phyloP scores from a whole-genome alignment of 768 basidiomycete species.

The Boletus rubescentipes region DNA sequence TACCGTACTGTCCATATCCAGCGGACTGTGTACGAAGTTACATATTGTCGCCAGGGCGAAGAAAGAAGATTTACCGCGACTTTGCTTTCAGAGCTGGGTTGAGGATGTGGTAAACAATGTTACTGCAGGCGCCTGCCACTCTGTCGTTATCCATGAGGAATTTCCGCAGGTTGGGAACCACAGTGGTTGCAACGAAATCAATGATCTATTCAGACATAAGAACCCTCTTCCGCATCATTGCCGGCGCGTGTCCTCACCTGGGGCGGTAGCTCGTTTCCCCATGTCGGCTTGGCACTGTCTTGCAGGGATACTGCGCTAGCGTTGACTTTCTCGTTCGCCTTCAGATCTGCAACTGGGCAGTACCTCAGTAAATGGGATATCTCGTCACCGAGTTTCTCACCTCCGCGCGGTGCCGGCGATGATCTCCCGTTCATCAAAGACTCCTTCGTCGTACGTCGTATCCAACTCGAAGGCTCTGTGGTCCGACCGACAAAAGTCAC shows the following conservation, averaged over 20 bases:
- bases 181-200: constrained; percentile 62
- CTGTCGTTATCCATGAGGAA: constrained; percentile 86
- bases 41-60: background rate
- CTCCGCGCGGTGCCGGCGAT: constrained; percentile 60
- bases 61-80: constrained; percentile 49
- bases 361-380: background rate
- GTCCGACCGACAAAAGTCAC: constrained; percentile 72
- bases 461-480: constrained; percentile 77
- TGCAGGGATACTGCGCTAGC: constrained; percentile 42
- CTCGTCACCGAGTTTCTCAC: constrained; percentile 32
- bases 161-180: constrained; percentile 72
- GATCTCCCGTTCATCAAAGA: constrained; percentile 66
- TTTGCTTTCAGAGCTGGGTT: constrained; percentile 78
- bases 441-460: constrained; percentile 67
- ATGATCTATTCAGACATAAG: constrained; percentile 53
- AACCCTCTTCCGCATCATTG: background rate
- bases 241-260: constrained; percentile 28
- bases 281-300: constrained; percentile 29
- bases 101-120: constrained; percentile 82
- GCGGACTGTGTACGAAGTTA: constrained; percentile 49
- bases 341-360: constrained; percentile 35
- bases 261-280: constrained; percentile 28
- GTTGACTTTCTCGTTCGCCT: constrained; percentile 62
- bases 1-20: constrained; percentile 72
- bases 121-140: constrained; percentile 73